Conservation (phyloP, 176 grass and related monocot genomes). For the Zoysia japonica region DNA sequence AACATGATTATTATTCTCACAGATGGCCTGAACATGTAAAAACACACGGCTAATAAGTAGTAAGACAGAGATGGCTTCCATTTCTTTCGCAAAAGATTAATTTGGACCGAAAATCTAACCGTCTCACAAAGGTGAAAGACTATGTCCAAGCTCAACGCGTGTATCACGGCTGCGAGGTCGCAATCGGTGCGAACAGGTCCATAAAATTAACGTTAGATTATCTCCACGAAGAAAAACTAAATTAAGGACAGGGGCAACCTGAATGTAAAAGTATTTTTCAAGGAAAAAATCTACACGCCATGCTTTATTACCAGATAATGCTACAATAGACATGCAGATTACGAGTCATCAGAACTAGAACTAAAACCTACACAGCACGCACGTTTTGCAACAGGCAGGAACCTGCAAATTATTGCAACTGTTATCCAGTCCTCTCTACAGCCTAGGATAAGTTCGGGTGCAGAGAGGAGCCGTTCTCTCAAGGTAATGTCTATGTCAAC, state of each 20-base stretch:
- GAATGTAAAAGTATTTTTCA: not conserved
- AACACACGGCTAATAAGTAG: not conserved
- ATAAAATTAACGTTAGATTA: not conserved
- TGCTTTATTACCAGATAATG: not conserved
- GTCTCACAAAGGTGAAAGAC: not conserved
- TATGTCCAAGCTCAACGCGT: not conserved
- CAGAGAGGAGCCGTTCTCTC: not conserved
- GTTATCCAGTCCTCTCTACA: slow-evolving; percentile 11
- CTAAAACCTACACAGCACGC: not conserved
- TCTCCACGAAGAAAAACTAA: not conserved
- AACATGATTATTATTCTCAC: not conserved
- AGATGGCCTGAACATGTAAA: no score
- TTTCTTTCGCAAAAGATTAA: not conserved
- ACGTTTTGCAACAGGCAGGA: slow-evolving; percentile 27
- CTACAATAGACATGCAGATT: not conserved
- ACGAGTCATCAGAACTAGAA: slow-evolving; percentile 9
- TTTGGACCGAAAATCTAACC: not conserved
- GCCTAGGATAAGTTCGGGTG: not conserved
- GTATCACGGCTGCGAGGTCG: not conserved
- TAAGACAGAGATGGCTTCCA: no score
- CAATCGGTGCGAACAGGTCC: not conserved
- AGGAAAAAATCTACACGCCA: not conserved
- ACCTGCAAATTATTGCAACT: slow-evolving; percentile 34
- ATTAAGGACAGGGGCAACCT: not conserved
- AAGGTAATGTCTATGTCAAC: not conserved